These are phyloP conservation scores for Pythium volutum DNA, from an alignment of 352 stramenopile species.

Conservation along the genomic window DNA sequence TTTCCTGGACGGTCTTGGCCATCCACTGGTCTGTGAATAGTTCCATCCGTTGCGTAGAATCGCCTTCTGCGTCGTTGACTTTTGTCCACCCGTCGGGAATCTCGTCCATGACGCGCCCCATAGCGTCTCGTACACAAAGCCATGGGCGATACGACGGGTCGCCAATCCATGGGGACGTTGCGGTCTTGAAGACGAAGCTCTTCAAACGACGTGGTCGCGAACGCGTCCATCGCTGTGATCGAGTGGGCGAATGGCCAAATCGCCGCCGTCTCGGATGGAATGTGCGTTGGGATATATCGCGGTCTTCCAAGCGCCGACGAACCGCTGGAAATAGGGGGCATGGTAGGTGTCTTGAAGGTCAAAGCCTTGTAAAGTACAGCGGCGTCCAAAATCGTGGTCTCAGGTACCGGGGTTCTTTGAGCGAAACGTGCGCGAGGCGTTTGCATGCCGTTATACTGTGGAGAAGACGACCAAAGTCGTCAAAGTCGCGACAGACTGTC, in stretches of 20 bases:
- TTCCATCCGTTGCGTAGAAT: neutral
- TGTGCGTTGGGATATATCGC: neutral
- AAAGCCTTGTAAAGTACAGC: too few relatives aligned
- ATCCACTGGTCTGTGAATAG: neutral
- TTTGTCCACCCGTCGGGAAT: neutral
- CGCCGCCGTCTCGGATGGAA: neutral
- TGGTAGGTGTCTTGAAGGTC: neutral
- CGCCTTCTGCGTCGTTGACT: too few relatives aligned
- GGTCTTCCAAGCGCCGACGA: neutral
- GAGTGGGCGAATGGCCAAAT: neutral
- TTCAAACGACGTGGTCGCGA: constrained; percentile 8
- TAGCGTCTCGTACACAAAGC: neutral
- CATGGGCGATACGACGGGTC: neutral
- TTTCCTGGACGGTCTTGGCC: neutral
- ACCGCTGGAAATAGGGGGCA: neutral
- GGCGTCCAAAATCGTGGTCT: too few relatives aligned
- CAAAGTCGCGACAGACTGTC: neutral
- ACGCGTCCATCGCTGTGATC: constrained; percentile 14
- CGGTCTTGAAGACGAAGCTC: constrained; percentile 11
- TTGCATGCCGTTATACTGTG: neutral
- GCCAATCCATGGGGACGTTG: constrained; percentile 1
- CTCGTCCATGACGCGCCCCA: neutral
- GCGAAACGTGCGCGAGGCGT: neutral
- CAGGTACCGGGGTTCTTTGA: constrained; percentile 2
- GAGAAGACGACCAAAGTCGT: neutral